Percentiles rank a stretch among this genome's conserved stretches.
Conservation (phyloP, 2,329 filamentous ascomycete species). For the Trichoderma harzianum region DNA sequence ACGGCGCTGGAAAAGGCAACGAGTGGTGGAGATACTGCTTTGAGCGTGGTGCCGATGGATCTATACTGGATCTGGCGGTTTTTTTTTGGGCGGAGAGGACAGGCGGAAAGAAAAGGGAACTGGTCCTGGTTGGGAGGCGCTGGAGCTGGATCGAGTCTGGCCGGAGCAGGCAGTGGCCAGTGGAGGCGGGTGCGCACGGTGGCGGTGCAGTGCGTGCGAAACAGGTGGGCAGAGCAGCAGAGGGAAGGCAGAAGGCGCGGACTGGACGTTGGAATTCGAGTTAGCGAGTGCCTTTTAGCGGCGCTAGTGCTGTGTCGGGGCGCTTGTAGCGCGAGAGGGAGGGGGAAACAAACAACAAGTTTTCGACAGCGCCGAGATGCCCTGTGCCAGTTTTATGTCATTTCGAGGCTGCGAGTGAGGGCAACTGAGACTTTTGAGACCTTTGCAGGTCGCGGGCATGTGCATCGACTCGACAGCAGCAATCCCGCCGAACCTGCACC, state of each 20-base stretch:
- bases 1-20: constrained; percentile 47
- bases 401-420: not conserved
- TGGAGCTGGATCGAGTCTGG: constrained; percentile 40
- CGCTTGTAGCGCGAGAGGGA: constrained; percentile 5
- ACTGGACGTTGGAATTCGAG: constrained; percentile 22
- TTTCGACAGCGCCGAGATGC: not conserved
- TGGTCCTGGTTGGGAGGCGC: constrained; percentile 36
- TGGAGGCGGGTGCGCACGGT: constrained; percentile 5
- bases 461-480: not conserved
- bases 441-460: not conserved
- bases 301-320: constrained; percentile 16
- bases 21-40: constrained; percentile 61
- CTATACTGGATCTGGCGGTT: constrained; percentile 62
- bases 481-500: not conserved
- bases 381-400: not conserved
- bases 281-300: constrained; percentile 16
- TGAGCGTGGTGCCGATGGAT: constrained; percentile 62
- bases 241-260: constrained; percentile 1
- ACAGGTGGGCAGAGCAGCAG: constrained; percentile 1
- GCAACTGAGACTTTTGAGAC: not conserved
- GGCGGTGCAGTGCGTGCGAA: constrained; percentile 14
- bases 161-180: constrained; percentile 18
- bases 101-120: constrained; percentile 43
- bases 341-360: not conserved
- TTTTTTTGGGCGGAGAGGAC: constrained; percentile 20